Evolutionary conservation across 2,329 filamentous ascomycete species (phyloP), one percentile per base, ranked within the genome.

Genomic region (Aspergillus latus): DNA sequence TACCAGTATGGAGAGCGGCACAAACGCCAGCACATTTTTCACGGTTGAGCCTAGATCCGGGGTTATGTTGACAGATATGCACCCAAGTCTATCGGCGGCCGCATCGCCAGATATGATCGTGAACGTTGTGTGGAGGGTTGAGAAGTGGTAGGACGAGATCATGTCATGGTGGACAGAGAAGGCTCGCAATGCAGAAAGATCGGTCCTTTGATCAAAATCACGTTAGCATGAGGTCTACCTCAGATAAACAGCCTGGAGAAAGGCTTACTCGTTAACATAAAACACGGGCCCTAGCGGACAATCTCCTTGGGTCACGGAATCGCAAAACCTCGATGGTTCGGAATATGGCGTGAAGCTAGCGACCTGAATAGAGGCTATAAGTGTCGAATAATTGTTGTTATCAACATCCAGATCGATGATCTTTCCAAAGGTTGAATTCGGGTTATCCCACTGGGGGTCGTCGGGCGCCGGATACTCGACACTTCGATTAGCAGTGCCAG

Each of bases 271-370:
- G 66, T 84, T 85, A 15, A 68, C 78, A 61, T 82, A 74, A 71
- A 95, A 96, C 32, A 84, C 81, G 0, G 93, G 93, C 0, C 77
- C 82, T 46, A 97, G 73, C 0, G 93, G 93, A 72, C 93, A 97
- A 1, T 78, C 71, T 7, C 77, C 84, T 65, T 90, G 74, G 66
- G 80, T 65, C 79, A 80, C 59, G 3, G 80, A 74, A 2, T 80
- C 70, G 73, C 93, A 97, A 67, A 97, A 96, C 58, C 72, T 83
- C 69, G 65, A 77, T 62, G 71, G 73, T 61, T 78, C 73, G 55
- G 76, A 76, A 68, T 80, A 91, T 1, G 90, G 88, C 51, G 86
- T 81, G 72, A 93, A 97, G 15, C 85, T 89, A 58, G 96, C 78
- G 21, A 96, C 86, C 59, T 89, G 82, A 64, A 92, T 82, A 60